Conservation (phyloP, 1,284 basidiomycete species). For the Puccinia polysora region DNA sequence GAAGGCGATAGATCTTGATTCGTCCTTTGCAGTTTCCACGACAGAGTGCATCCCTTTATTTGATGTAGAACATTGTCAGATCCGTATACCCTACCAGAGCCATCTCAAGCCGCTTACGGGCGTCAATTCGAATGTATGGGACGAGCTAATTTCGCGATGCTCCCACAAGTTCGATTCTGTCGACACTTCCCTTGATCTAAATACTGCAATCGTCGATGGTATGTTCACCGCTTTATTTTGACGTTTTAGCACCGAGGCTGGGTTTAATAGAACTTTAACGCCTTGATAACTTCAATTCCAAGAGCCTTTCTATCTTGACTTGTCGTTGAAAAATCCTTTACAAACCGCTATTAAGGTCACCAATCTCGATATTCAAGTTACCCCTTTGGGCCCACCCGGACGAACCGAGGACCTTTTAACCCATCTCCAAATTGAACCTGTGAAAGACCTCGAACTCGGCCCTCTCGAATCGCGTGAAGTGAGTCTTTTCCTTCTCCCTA, state of each 20-base stretch:
- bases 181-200: background rate
- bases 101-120: slow-evolving; percentile 3
- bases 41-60: slow-evolving; percentile 3
- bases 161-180: background rate
- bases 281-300: slow-evolving; percentile 3
- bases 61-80: slow-evolving; percentile 16
- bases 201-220: slow-evolving; percentile 21
- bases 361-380: slow-evolving; percentile 3
- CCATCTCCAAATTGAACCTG: background rate
- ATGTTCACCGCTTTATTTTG: background rate
- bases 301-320: slow-evolving; percentile 58
- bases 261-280: background rate
- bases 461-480: slow-evolving; percentile 21
- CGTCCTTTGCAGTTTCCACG: slow-evolving; percentile 7
- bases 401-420: background rate
- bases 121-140: background rate
- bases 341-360: slow-evolving; percentile 20
- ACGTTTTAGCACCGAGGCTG: background rate
- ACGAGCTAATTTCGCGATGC: background rate
- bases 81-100: slow-evolving; percentile 22
- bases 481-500: background rate
- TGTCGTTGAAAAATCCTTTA: slow-evolving; percentile 56
- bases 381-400: background rate
- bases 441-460: slow-evolving; percentile 13
- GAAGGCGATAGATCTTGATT: background rate